Evolutionary conservation across 2,329 filamentous ascomycete species (phyloP), one percentile per base, ranked within the genome.

Genomic region (Colletotrichum graminicola): DNA sequence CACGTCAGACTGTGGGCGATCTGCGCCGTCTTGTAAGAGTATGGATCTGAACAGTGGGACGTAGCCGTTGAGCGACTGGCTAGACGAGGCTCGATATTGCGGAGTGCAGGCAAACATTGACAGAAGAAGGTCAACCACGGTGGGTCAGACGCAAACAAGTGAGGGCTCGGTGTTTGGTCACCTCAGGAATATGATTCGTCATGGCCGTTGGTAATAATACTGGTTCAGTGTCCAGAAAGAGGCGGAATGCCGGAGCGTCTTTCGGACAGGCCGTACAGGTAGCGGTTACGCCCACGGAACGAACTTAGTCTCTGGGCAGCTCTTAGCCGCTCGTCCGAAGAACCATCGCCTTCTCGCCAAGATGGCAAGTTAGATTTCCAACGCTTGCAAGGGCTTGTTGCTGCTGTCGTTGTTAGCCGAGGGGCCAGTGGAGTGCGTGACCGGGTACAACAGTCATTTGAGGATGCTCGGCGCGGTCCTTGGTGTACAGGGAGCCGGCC

Each of bases 401-500:
- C 6, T 26, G 43, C 6, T 26, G 43, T 36, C 21, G 32, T 51
- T n/a, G 43, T 65, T 45, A 21, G 47, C 56, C 43, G 39, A 66
- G n/a, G 45, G n/a, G n/a, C 47, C 39, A 23, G 45, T 43, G 29
- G 57, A 41, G 49, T 47, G 47, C 56, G 62, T 56, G 51, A 32
- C 41, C 59, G 65, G 57, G 57, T 41, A 21, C 59, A 67, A 7
- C 36, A 55, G 45, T 59, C 54, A 23, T 18, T 59, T 71, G 54
- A 45, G 65, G 65, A 68, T 64, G 59, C 59, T 64, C 65, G 45
- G 68, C 59, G 63, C 68, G 65, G 39, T 29, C 21, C n/a, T 45
- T 55, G 41, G 55, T 57, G 47, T 68, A 60, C 32, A 59, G 49
- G 29, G 54, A 47, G 57, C 36, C 43, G 29, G 43, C 34, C 14